A percentile compares a stretch with the other conserved stretches of the same genome.
Evolutionary conservation across 257 asterid species (phyloP).

Genomic region (Datura wrightii): DNA sequence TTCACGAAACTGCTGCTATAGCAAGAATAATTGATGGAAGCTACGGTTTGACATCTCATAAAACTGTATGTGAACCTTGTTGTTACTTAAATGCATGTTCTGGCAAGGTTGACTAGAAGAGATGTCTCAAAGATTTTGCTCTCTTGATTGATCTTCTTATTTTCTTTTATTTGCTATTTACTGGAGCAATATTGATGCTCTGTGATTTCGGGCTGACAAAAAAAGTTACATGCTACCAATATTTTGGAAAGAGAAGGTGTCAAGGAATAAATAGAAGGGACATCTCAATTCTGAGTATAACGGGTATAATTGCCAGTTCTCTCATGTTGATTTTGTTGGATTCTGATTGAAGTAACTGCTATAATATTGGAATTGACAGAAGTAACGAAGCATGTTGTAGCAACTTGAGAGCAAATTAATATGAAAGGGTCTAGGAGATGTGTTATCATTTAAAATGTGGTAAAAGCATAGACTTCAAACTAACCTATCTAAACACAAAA

Average conservation of each 20-base stretch:
- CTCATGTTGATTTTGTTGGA: neutral
- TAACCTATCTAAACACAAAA: neutral
- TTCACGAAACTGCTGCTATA: neutral
- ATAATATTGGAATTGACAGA: neutral
- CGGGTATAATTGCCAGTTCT: neutral
- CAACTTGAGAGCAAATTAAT: neutral
- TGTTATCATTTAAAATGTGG: neutral
- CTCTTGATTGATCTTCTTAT: neutral
- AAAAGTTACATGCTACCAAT: neutral
- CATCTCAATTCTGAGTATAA: neutral
- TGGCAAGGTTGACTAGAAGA: neutral
- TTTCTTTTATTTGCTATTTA: neutral
- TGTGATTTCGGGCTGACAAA: neutral
- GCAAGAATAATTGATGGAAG: neutral
- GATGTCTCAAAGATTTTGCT: neutral
- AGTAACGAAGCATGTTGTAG: neutral
- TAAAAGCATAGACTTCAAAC: neutral
- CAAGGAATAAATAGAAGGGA: neutral
- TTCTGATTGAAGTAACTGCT: neutral
- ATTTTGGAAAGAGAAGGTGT: neutral
- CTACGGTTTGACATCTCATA: neutral
- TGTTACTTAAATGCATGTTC: slow-evolving; percentile 1
- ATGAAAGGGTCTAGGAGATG: neutral
- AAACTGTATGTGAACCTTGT: neutral
- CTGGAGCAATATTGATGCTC: neutral